phyloP scores from a whole-genome alignment of 2,329 filamentous ascomycete genomes.

The Neurospora crassa region DNA sequence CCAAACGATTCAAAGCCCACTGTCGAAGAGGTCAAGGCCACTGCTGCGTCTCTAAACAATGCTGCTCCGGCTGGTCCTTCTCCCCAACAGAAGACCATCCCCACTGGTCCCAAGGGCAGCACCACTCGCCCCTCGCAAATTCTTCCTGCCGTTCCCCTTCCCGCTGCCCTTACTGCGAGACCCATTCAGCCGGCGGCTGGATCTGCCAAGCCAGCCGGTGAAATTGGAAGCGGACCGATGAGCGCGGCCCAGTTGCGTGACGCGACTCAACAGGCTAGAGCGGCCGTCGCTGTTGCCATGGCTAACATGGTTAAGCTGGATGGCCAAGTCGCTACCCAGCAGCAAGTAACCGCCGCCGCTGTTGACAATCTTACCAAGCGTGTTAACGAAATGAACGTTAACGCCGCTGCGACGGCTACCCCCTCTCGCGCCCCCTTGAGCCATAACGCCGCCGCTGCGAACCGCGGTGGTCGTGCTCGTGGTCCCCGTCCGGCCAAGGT shows the following conservation, averaged over 20 bases:
- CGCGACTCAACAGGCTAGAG: conserved; percentile 65
- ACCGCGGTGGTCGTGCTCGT: conserved; percentile 36
- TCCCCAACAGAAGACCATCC: conserved; percentile 27
- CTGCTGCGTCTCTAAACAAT: conserved; percentile 39
- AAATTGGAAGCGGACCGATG: conserved; percentile 26
- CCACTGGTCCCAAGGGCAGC: conserved; percentile 37
- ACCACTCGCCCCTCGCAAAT: conserved; percentile 34
- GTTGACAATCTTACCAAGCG: conserved; percentile 66
- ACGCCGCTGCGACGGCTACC: conserved; percentile 31
- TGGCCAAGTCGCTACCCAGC: conserved; percentile 23
- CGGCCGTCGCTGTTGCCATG: conserved; percentile 73
- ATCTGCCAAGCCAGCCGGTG: conserved; percentile 27
- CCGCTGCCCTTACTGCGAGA: conserved; percentile 31
- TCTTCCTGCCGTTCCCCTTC: conserved; percentile 56
- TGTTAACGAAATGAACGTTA: conserved; percentile 67
- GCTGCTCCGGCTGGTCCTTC: conserved; percentile 22
- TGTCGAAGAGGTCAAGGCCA: conserved; percentile 40
- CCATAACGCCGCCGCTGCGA: not conserved
- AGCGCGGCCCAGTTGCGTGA: conserved; percentile 43
- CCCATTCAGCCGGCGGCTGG: conserved; percentile 18
- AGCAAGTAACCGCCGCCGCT: conserved; percentile 31
- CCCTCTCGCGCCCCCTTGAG: not conserved
- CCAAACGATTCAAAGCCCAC: conserved; percentile 62
- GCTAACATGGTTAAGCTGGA: conserved; percentile 69
- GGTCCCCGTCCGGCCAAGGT: conserved; percentile 54